Evolutionary conservation across 1,139 yeast species (phyloP), one percentile per base, ranked within the genome.

Genomic region (Scheffersomyces parashehatae): DNA sequence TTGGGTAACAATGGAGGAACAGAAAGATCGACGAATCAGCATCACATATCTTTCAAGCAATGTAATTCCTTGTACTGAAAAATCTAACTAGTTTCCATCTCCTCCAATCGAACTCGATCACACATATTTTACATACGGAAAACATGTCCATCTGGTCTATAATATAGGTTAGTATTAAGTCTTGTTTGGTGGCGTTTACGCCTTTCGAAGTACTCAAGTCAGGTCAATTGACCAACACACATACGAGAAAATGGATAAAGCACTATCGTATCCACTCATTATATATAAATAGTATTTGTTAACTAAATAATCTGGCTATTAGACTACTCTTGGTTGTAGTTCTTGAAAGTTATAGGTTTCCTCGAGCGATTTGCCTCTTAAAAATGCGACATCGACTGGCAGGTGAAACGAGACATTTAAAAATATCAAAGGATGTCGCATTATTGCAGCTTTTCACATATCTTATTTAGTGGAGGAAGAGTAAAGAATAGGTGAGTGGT

Each of bases 191-290:
- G 39, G 37, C 32, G 26, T 13, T 3, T 31, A 20, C 26, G 9
- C 26, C 26, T 2, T 6, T 20, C 7, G 26, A 20, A 20, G 7
- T 6, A 20, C 26, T 20, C 26, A 5, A 28, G 15, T 20, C 30
- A 33, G 31, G 42, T 39, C 42, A 32, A 34, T 30, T 35, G 32
- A 35, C 28, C 28, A 26, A 16, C 16, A 16, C 36, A 82, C 91
- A 60, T 82, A 86, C 87, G 97, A 89, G 73, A 93, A 93, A 67
- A 93, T 95, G 48, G 98, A 91, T 61, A 93, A 81, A 49, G 99
- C 99, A 80, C 99, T 85, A 71, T 93, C 99, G 96, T 93, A 93
- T 50, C 99, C 98, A 79, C 97, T 88, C 99, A 93, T 88, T 45
- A 40, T 51, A 41, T 20, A 16, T 41, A 34, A 20, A 20, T 20